Percentiles rank a stretch among this genome's conserved stretches.
Conservation (phyloP, 768 basidiomycete species). For the Trametes sanguinea region DNA sequence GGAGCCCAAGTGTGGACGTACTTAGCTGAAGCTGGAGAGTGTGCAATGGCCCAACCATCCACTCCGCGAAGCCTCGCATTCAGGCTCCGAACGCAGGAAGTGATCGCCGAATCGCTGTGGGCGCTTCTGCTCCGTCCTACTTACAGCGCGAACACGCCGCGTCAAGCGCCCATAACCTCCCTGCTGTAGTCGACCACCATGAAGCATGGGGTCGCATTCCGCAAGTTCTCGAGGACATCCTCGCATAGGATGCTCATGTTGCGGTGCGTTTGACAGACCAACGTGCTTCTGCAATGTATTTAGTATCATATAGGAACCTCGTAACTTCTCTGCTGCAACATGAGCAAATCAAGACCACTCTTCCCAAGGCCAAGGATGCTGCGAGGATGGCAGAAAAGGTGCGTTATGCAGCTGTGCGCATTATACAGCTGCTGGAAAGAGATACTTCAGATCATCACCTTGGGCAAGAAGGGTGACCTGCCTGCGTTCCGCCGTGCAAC, state of each 20-base stretch:
- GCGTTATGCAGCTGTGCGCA: background rate
- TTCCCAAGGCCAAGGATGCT: conserved; percentile 92
- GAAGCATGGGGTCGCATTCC: conserved; percentile 94
- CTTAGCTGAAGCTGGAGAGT: background rate
- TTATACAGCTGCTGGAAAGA: background rate
- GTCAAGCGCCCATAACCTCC: conserved; percentile 13
- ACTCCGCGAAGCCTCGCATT: background rate
- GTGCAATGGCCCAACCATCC: background rate
- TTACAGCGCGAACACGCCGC: background rate
- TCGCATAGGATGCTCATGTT: conserved; percentile 94
- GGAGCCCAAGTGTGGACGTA: too few species aligned
- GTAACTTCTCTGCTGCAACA: conserved; percentile 94
- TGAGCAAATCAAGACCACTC: conserved; percentile 93
- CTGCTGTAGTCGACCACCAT: conserved; percentile 43
- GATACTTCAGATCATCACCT: conserved; percentile 72
- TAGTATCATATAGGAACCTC: conserved; percentile 65
- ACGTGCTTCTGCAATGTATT: conserved; percentile 16
- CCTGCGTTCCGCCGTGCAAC: conserved; percentile 71
- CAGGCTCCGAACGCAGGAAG: background rate
- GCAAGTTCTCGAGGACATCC: conserved; percentile 89
- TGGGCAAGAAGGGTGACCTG: conserved; percentile 83
- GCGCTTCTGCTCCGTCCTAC: background rate
- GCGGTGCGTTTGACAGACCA: conserved; percentile 51
- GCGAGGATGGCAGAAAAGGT: conserved; percentile 94
- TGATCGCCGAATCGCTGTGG: background rate